Evolutionary conservation across 2,329 filamentous ascomycete genomes (phyloP), one percentile per base, ranked within the genome.

Genomic region (Basipetospora chlamydospora): DNA sequence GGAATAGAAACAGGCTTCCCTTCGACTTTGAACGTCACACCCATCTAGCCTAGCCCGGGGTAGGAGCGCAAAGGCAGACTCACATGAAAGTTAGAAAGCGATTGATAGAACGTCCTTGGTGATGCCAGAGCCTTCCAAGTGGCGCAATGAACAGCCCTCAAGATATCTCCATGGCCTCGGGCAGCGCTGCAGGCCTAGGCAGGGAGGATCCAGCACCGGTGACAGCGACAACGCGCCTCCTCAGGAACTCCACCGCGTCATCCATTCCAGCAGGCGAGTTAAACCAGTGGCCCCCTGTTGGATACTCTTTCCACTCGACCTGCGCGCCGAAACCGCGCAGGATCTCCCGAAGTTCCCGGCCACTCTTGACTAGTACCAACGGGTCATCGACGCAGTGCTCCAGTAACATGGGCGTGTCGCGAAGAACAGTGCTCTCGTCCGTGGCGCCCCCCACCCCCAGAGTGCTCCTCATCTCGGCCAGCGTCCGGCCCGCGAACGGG

Each of bases 341-440:
- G 0, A 47, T 48, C 4, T 59, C 52, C 11, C 53, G 44, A 35
- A 65, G 36, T 4, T 46, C 37, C 12, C 52, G 44, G 0, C 63
- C 64, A 7, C 54, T 49, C n/a, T 48, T 41, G 1, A 65, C 43
- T 37, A 54, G 44, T 0, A 67, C 58, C 6, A 61, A 41, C 1
- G 56, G 52, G 40, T 67, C 64, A 31, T 67, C 57, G 1, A 45
- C 41, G 35, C 60, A 65, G 42, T 68, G 64, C 36, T 63, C 54
- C 2, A 67, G 46, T 33, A 68, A 49, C 7, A 62, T 44, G 0
- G 62, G 64, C 33, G 63, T 67, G 10, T 55, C 52, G n/a, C 46
- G 43, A 15, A 64, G n/a, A 2, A 59, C 47, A 8, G 47, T 44
- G 33, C 55, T 43, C 28, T 52, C 44, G 6, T 28, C 43, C 0